phyloP scores from a whole-genome alignment of 805 yeast species.

The Kazachstania psychrophila region DNA sequence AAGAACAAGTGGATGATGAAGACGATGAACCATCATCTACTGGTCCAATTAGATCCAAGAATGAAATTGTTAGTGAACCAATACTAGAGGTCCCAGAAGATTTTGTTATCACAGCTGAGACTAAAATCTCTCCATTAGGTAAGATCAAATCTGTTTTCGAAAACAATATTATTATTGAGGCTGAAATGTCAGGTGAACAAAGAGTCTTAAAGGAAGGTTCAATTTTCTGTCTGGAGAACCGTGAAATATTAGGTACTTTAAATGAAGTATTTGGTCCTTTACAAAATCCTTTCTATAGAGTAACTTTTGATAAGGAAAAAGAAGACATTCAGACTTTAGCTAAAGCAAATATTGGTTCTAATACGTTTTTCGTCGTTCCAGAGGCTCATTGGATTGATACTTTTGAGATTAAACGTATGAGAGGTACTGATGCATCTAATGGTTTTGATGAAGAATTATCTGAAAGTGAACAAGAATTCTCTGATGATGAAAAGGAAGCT shows the following conservation, averaged over 20 bases:
- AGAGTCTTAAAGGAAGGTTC: conserved; percentile 75
- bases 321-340: conserved; percentile 8
- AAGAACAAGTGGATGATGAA: conserved; percentile 28
- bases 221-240: conserved; percentile 66
- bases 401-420: conserved; percentile 53
- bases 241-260: conserved; percentile 61
- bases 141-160: conserved; percentile 60
- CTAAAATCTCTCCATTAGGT: conserved; percentile 69
- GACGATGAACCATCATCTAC: conserved; percentile 38
- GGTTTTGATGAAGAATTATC: conserved; percentile 91
- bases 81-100: conserved; percentile 62
- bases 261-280: conserved; percentile 88
- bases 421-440: conserved; percentile 93
- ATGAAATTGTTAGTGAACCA: conserved; percentile 62
- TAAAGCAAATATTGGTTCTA: conserved; percentile 40
- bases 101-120: conserved; percentile 46
- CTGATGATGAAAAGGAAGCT: conserved; percentile 87
- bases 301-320: conserved; percentile 39
- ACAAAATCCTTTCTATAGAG: conserved; percentile 70
- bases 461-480: conserved; percentile 86
- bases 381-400: conserved; percentile 75
- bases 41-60: conserved; percentile 70
- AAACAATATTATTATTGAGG: conserved; percentile 59
- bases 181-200: conserved; percentile 72
- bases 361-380: conserved; percentile 70